Conservation (phyloP, 2,329 filamentous ascomycete genomes). For the Fusarium cyanostomum region DNA sequence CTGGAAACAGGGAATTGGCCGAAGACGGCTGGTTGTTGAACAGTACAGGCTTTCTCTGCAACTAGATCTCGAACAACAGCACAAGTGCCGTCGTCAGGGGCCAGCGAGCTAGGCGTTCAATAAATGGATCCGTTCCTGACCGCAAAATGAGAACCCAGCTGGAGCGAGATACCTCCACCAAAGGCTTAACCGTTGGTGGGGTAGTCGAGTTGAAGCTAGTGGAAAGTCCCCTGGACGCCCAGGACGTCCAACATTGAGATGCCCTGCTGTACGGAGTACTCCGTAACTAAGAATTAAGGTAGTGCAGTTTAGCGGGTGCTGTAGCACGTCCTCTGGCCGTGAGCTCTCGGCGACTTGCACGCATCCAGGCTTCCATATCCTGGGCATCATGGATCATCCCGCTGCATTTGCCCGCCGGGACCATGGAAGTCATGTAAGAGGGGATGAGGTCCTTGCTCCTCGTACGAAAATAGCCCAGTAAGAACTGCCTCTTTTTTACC, state of each 20-base stretch:
- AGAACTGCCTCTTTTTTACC: slow-evolving; percentile 23
- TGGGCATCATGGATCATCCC: slow-evolving; percentile 23
- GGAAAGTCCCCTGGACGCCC: slow-evolving; percentile 31
- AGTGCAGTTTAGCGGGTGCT: slow-evolving; percentile 1
- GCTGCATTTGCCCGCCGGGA: slow-evolving; percentile 27
- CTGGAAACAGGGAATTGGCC: slow-evolving; percentile 33
- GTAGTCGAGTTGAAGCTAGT: slow-evolving; percentile 25
- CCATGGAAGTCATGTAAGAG: slow-evolving; percentile 33
- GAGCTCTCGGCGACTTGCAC: slow-evolving; percentile 33
- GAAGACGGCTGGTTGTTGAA: slow-evolving; percentile 14
- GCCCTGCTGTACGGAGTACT: slow-evolving; percentile 33
- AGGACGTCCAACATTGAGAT: slow-evolving; percentile 10
- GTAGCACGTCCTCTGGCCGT: slow-evolving; percentile 10
- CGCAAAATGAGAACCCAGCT: slow-evolving; percentile 31
- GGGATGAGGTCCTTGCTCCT: slow-evolving; percentile 21
- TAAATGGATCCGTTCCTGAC: slow-evolving; percentile 21
- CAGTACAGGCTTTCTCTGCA: slow-evolving; percentile 9
- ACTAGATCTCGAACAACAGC: slow-evolving; percentile 11
- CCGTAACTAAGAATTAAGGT: slow-evolving; percentile 18
- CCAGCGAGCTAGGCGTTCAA: slow-evolving; percentile 15
- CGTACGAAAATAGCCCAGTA: slow-evolving; percentile 26
- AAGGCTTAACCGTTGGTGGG: slow-evolving; percentile 31
- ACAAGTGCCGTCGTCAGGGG: slow-evolving; percentile 13
- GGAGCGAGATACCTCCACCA: slow-evolving; percentile 34
- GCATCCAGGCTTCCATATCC: slow-evolving; percentile 38